Conservation (phyloP, 2,329 filamentous ascomycete genomes). For the Corniculantispora saksenae region DNA sequence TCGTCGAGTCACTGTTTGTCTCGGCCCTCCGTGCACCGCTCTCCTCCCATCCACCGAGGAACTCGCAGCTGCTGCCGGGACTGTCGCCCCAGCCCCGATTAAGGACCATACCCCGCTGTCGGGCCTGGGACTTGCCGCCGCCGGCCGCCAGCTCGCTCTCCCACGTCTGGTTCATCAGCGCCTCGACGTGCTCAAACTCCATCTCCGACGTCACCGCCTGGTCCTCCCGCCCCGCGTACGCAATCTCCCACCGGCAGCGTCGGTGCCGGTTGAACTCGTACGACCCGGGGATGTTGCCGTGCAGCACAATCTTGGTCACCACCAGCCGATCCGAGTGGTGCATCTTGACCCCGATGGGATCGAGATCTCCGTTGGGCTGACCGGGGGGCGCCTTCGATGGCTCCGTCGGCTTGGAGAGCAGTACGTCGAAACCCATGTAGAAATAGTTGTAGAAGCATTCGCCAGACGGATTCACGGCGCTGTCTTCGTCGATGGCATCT, state of each 20-base stretch:
- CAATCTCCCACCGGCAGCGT: constrained; percentile 81
- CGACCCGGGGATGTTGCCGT: constrained; percentile 92
- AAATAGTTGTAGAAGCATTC: constrained; percentile 98
- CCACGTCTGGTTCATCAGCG: constrained; percentile 69
- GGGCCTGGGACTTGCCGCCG: constrained; percentile 45
- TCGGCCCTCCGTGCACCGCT: constrained; percentile 58
- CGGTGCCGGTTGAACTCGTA: constrained; percentile 96
- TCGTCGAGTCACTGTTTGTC: constrained; percentile 59
- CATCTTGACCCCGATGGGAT: constrained; percentile 37
- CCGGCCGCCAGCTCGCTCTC: constrained; percentile 62
- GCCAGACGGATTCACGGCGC: constrained; percentile 55
- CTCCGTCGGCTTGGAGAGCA: constrained; percentile 75
- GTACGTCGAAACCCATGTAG: constrained; percentile 87
- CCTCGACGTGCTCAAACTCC: constrained; percentile 71
- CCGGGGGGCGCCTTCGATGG: constrained; percentile 65
- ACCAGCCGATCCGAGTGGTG: constrained; percentile 67
- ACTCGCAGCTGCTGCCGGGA: constrained; percentile 84
- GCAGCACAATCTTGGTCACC: constrained; percentile 87
- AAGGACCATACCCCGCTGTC: constrained; percentile 77
- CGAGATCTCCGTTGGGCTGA: constrained; percentile 25
- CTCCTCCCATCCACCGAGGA: constrained; percentile 85
- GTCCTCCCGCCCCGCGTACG: constrained; percentile 51
- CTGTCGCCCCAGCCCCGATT: constrained; percentile 91
- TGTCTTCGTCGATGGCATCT: constrained; percentile 58
- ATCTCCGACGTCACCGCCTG: constrained; percentile 71